phyloP scores from a whole-genome alignment of 768 basidiomycete species.

The Rhodotorula sphaerocarpa region DNA sequence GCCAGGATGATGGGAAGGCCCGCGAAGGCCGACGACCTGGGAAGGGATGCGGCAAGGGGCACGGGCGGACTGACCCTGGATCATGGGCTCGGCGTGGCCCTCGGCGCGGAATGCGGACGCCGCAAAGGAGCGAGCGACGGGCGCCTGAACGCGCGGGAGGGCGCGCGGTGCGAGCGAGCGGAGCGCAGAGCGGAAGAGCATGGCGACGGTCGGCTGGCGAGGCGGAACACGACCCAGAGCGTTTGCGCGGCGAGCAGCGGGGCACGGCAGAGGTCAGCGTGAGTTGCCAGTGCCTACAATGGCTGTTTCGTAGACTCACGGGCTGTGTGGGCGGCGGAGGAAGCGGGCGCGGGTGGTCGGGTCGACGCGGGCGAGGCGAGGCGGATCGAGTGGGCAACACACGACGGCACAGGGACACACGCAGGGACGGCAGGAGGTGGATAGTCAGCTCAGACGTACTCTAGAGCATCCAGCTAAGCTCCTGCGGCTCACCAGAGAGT shows the following conservation, averaged over 20 bases:
- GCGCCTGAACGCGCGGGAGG: slow-evolving; percentile 18
- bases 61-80: slow-evolving; percentile 11
- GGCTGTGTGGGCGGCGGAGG: too few relatives aligned
- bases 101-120: slow-evolving; percentile 19
- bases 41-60: neutral
- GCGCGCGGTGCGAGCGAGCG: slow-evolving; percentile 10
- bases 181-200: slow-evolving; percentile 18
- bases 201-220: neutral
- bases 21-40: neutral
- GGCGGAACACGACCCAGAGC: neutral
- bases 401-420: neutral
- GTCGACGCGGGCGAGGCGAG: too few relatives aligned
- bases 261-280: neutral
- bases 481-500: neutral
- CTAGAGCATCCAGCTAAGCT: too few relatives aligned
- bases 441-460: neutral
- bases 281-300: neutral
- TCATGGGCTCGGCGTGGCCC: slow-evolving; percentile 24
- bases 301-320: neutral
- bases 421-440: neutral
- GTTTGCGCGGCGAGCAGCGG: neutral
- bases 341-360: too few relatives aligned
- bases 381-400: neutral
- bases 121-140: slow-evolving; percentile 23
- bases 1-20: neutral